phyloP scores from a whole-genome alignment of 2,329 filamentous ascomycete genomes.

The Acarospora socialis region DNA sequence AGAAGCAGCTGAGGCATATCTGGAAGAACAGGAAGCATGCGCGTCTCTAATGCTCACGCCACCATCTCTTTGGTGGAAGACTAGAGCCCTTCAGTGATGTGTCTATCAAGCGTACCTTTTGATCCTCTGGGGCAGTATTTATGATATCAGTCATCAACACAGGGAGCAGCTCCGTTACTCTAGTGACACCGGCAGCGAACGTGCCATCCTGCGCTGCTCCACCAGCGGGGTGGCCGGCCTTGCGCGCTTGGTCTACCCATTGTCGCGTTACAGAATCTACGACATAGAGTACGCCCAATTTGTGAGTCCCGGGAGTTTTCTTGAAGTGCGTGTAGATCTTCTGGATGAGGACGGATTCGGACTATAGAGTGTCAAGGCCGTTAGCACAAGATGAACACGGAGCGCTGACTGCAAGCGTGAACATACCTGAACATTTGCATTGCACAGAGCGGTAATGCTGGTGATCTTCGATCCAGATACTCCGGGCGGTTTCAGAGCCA shows the following conservation, averaged over 20 bases:
- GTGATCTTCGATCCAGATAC: slow-evolving; percentile 87
- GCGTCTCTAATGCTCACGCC: not conserved
- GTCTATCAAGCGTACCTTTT: slow-evolving; percentile 69
- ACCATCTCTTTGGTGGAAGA: not conserved
- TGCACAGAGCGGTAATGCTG: slow-evolving; percentile 74
- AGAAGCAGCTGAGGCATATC: no score
- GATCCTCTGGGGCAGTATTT: slow-evolving; percentile 72
- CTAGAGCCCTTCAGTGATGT: slow-evolving; percentile 10
- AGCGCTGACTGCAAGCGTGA: slow-evolving; percentile 9
- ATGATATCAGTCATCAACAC: slow-evolving; percentile 92
- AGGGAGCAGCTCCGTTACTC: slow-evolving; percentile 89
- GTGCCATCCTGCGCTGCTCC: slow-evolving; percentile 76
- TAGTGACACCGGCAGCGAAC: slow-evolving; percentile 86
- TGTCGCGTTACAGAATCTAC: slow-evolving; percentile 99
- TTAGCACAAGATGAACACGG: slow-evolving; percentile 16
- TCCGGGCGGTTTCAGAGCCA: slow-evolving; percentile 78
- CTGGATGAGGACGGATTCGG: slow-evolving; percentile 85
- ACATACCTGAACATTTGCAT: slow-evolving; percentile 70
- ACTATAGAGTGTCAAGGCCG: slow-evolving; percentile 39
- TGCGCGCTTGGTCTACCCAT: slow-evolving; percentile 93
- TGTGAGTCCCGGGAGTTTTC: slow-evolving; percentile 86
- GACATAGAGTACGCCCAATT: slow-evolving; percentile 97
- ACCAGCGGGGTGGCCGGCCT: slow-evolving; percentile 67
- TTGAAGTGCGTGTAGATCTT: slow-evolving; percentile 97
- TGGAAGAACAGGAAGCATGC: no score